Evolutionary conservation across 2,329 filamentous ascomycete genomes (phyloP).

Genomic region (Aphanocladium album): DNA sequence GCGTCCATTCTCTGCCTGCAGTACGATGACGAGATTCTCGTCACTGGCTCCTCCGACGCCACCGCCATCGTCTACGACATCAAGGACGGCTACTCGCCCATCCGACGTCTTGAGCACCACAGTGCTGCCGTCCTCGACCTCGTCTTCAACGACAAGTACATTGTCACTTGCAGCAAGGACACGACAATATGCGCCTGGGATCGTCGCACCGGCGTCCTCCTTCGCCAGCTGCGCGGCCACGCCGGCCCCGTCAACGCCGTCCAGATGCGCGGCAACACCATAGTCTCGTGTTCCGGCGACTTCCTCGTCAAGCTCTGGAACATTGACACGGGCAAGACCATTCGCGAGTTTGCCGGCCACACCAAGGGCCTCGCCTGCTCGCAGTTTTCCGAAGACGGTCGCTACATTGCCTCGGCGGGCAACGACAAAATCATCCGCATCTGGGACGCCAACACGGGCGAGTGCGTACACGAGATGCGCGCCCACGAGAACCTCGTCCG

Average conservation of each 20-base stretch:
- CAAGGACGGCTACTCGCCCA: slow-evolving; percentile 69
- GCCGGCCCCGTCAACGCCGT: slow-evolving; percentile 93
- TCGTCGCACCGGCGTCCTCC: slow-evolving; percentile 66
- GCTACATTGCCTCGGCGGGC: slow-evolving; percentile 86
- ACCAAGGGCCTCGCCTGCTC: slow-evolving; percentile 93
- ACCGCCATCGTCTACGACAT: slow-evolving; percentile 91
- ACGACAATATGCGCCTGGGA: slow-evolving; percentile 93
- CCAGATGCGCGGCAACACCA: slow-evolving; percentile 85
- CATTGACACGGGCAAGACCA: slow-evolving; percentile 77
- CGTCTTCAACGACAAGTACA: slow-evolving; percentile 85
- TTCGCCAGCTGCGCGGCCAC: slow-evolving; percentile 80
- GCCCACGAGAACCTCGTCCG: slow-evolving; percentile 85
- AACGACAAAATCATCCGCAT: slow-evolving; percentile 96
- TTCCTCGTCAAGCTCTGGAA: slow-evolving; percentile 95
- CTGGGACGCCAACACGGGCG: slow-evolving; percentile 88
- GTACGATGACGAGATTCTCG: slow-evolving; percentile 87
- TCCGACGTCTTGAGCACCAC: slow-evolving; percentile 73
- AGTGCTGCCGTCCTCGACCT: slow-evolving; percentile 87
- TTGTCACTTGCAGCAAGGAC: slow-evolving; percentile 97
- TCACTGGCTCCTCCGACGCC: slow-evolving; percentile 89
- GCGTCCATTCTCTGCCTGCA: slow-evolving; percentile 93
- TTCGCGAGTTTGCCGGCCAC: slow-evolving; percentile 85
- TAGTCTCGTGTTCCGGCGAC: slow-evolving; percentile 91
- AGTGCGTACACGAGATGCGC: slow-evolving; percentile 72
- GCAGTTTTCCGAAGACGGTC: slow-evolving; percentile 93